Base-by-base conservation (phyloP, 495 filamentous ascomycete genomes). In the Xylaria acuta region DNA sequence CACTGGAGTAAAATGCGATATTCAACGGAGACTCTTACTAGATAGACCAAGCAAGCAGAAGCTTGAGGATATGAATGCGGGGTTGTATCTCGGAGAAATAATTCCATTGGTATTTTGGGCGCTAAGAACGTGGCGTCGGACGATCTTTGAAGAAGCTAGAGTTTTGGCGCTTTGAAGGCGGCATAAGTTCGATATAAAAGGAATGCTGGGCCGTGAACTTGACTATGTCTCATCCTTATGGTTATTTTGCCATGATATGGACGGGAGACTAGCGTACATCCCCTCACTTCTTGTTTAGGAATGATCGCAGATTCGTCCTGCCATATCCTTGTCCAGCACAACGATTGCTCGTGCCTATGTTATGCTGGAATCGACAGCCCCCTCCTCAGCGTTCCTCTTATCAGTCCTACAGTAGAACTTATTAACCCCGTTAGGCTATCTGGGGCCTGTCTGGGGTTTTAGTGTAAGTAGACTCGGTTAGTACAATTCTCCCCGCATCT, bases 401-500 rank as follows among this genome's bases (percentile, higher is more conserved):
- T 3, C 2, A 43, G 38, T 64, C 8, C 60, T 5, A 36, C 2
- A 3, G 34, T 36, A 22, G 38, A 43, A 40, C 32, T 43, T 43
- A 25, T 64, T 41, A 5, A 11, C 58, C 34, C 34, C 18, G 12
- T 60, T 40, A 7, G 34, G 58, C n/a, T 22, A 43, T 64, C 60
- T n/a, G 12, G 60, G 60, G 38, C 30, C n/a, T 41, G 18, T 49
- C 63, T 65, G 41, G 63, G 63, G 63, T 47, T 41, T 32, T 45
- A 30, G 62, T 8, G 9, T 9, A 25, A n/a, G n/a, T n/a, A n/a
- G n/a, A n/a, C n/a, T n/a, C n/a, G 12, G 20, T 20, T n/a, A 14
- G 36, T 38, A 7, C 2, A 47, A 14, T 7, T 30, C 11, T 43
- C 64, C 45, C 64, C 64, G 45, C 64, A 66, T 53, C 32, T 53